These are phyloP conservation scores for Fraxinus baroniana DNA, from an alignment of 305 asterid species.

Conservation along the genomic window DNA sequence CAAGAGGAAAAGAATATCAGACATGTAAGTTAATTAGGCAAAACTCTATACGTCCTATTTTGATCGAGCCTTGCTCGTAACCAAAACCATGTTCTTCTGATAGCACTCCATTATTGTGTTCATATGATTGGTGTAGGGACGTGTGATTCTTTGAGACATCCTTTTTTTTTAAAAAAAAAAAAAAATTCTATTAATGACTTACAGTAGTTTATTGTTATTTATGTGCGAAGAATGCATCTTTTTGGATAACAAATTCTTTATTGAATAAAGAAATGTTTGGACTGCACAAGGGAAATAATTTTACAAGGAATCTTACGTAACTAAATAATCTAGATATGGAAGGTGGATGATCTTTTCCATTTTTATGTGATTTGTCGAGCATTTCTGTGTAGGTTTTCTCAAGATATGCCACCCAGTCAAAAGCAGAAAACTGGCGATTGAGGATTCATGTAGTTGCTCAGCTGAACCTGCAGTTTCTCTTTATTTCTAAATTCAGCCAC, in stretches of 20 bases:
- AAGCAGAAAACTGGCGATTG: slow-evolving; percentile 34
- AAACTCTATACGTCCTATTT: background rate
- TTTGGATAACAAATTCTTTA: background rate
- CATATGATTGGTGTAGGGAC: background rate
- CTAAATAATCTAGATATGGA: background rate
- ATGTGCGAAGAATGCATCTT: background rate
- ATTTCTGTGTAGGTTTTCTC: slow-evolving; percentile 39
- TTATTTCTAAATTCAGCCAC: background rate
- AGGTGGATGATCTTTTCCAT: background rate
- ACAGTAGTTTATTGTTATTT: background rate
- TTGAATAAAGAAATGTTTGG: background rate
- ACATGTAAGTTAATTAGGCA: slow-evolving; percentile 44
- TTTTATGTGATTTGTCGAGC: background rate
- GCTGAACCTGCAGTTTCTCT: background rate
- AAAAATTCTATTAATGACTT: background rate
- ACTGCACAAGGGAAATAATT: background rate
- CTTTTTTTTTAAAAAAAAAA: background rate
- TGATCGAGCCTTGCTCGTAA: background rate
- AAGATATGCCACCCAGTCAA: slow-evolving; percentile 36
- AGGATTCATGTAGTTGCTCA: background rate
- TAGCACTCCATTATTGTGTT: background rate
- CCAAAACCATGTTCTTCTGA: background rate
- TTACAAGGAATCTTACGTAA: background rate
- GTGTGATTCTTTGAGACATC: background rate
- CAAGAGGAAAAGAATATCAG: slow-evolving; percentile 38